Evolutionary conservation across 768 basidiomycete genomes (phyloP).

Genomic region (Russula brevipes): DNA sequence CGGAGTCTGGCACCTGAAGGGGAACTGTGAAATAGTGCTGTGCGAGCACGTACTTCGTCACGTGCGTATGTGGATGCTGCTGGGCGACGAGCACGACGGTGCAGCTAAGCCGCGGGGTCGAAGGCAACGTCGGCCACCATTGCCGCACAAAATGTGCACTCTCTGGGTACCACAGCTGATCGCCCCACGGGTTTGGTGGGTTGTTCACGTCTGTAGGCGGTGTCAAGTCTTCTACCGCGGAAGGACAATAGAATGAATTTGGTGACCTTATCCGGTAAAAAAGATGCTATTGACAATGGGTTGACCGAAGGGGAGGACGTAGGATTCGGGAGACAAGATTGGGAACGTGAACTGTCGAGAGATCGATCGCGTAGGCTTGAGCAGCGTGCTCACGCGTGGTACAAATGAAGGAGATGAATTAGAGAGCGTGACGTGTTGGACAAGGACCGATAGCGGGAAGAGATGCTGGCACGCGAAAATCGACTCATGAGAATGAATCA

Average conservation of each 20-base stretch:
- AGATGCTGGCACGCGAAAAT: conserved; percentile 63
- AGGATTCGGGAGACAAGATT: conserved; percentile 20
- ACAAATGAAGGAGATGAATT: conserved; percentile 20
- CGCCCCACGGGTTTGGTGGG: conserved; percentile 54
- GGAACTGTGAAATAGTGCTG: conserved; percentile 76
- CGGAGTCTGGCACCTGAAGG: conserved; percentile 30
- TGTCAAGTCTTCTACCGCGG: conserved; percentile 6
- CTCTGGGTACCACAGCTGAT: conserved; percentile 66
- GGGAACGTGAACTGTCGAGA: conserved; percentile 27
- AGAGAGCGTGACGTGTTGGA: conserved; percentile 28
- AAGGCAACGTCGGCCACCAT: conserved; percentile 69
- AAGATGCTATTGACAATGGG: conserved; percentile 12
- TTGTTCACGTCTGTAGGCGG: neutral
- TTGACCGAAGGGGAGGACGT: conserved; percentile 18
- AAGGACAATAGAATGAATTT: neutral
- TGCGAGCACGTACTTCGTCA: conserved; percentile 58
- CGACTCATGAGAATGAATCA: conserved; percentile 69
- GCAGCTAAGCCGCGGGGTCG: conserved; percentile 62
- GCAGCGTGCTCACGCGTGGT: conserved; percentile 26
- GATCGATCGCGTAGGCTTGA: conserved; percentile 26
- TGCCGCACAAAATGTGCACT: conserved; percentile 73
- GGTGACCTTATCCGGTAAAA: neutral
- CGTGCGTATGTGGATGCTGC: conserved; percentile 56
- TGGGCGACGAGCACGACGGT: conserved; percentile 64
- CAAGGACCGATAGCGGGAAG: conserved; percentile 47